Evolutionary conservation across 2,329 filamentous ascomycete genomes (phyloP).

Genomic region (Verticillium albo-atrum): DNA sequence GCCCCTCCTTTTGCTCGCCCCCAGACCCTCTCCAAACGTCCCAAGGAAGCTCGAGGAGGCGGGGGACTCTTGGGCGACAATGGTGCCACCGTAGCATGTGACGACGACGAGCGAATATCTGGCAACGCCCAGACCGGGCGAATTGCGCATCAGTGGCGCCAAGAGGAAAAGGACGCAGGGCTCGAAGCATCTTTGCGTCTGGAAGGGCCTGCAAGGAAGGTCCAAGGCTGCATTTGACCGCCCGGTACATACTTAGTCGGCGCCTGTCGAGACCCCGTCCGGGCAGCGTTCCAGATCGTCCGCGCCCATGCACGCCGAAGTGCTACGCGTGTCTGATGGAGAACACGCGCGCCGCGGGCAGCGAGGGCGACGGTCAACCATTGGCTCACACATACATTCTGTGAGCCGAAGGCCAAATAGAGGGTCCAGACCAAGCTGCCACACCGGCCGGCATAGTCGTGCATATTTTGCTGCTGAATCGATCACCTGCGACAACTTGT

Average conservation of each 20-base stretch:
- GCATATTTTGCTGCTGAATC: background rate
- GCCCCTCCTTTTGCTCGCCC: background rate
- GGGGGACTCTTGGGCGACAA: background rate
- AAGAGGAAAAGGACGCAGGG: background rate
- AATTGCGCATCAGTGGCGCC: background rate
- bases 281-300: background rate
- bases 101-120: constrained; percentile 3
- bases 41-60: background rate
- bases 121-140: constrained; percentile 1
- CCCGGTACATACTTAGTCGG: too few relatives aligned
- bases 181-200: background rate
- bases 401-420: background rate
- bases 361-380: background rate
- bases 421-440: background rate
- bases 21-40: background rate
- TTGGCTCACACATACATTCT: background rate
- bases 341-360: background rate
- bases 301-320: background rate
- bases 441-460: background rate
- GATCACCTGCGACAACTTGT: background rate
- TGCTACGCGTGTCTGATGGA: background rate
- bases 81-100: background rate
- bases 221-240: background rate
- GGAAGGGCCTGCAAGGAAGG: background rate
- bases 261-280: too few relatives aligned